Evolutionary conservation across 2,329 filamentous ascomycete genomes (phyloP), one percentile per base, ranked within the genome.

Genomic region (Microdochium trichocladiopsis): DNA sequence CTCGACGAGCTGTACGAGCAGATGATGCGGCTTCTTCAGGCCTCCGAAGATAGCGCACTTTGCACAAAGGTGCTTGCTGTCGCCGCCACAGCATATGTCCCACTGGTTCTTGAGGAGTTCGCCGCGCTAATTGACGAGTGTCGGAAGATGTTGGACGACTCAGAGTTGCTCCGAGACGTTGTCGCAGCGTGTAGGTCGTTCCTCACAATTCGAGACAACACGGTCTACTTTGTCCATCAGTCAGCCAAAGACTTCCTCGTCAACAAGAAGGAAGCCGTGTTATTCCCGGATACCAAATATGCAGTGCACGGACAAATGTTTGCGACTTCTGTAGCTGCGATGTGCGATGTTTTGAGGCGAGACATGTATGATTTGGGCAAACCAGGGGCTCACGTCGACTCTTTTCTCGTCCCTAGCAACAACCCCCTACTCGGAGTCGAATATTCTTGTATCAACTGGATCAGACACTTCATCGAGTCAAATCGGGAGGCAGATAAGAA

Each of bases 191-290:
- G 67, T 53, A 65, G 69, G 16, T 75, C 68, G 2, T 70, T 74
- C 51, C 54, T 74, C 0, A 69, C 61, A 2, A n/a, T 69, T 36
- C 57, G 58, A 47, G 47, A 67, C 1, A 52, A 33, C 1, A 53
- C 43, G 1, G 47, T 73, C 4, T 64, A 59, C 41, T 66, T 71
- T 53, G 62, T 74, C 1, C 69, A 74, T 54, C 65, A 70, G 50
- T 73, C 71, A 5, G 72, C 69, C 1, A 71, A 71, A 53, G 70
- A 74, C 14, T 71, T 61, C 53, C 53, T 76, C 3, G 33, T 51
- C 3, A 25, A 56, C 24, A 51, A 61, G n/a, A 57, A 48, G 12
- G 14, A 50, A 23, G 25, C 54, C 11, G 57, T 72, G 4, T 66
- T 70, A 33, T 62, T 66, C 6, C 50, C 21, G 22, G 63, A 67